Evolutionary conservation across 1,139 yeast species (phyloP).

Genomic region (Komagataea norvegica): DNA sequence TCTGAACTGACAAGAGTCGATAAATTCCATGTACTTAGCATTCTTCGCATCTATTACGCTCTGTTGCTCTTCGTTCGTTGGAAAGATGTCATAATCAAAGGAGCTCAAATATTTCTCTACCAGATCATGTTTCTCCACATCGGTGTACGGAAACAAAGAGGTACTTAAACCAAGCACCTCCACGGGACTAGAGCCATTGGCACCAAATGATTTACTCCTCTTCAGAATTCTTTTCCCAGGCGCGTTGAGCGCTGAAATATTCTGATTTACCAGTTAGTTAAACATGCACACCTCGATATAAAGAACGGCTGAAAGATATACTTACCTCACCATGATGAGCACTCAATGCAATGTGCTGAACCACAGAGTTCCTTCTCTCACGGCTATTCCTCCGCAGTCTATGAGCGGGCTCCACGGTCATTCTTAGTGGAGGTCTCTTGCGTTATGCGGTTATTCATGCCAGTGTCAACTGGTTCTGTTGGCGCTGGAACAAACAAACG

Average conservation of each 20-base stretch:
- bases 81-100: constrained; percentile 37
- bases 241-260: constrained; percentile 2
- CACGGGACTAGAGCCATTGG: too few relatives aligned
- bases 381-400: constrained; percentile 10
- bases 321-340: constrained; percentile 10
- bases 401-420: constrained; percentile 5
- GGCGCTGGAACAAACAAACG: too few relatives aligned
- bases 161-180: not conserved
- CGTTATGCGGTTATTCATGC: too few relatives aligned
- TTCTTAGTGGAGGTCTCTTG: too few relatives aligned
- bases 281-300: too few relatives aligned
- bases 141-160: constrained; percentile 35
- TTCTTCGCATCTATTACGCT: constrained; percentile 29
- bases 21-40: constrained; percentile 36
- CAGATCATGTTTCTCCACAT: constrained; percentile 32
- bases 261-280: too few relatives aligned
- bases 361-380: constrained; percentile 9
- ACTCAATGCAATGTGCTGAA: constrained; percentile 8
- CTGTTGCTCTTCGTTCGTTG: constrained; percentile 26
- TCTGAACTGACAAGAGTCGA: constrained; percentile 35
- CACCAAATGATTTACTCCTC: constrained; percentile 16
- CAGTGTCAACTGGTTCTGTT: too few relatives aligned
- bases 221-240: constrained; percentile 3
- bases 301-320: not conserved
- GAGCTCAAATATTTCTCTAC: constrained; percentile 33